phyloP scores from a whole-genome alignment of 1,284 basidiomycete genomes.

The Ganoderma sinense region DNA sequence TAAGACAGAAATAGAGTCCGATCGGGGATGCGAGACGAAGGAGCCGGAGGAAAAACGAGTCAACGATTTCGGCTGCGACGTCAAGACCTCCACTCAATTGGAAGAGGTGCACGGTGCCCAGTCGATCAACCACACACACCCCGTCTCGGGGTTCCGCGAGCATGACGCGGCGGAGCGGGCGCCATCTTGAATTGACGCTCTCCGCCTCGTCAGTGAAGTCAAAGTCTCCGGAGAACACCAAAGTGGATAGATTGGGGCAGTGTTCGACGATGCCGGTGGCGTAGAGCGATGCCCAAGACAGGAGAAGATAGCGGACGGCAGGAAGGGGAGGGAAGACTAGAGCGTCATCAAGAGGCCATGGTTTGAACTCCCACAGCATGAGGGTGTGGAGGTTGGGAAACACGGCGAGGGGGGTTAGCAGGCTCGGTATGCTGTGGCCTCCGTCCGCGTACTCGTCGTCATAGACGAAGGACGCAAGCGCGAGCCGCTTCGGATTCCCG shows the following conservation, averaged over 20 bases:
- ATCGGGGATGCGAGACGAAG: not conserved
- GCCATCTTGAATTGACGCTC: constrained; percentile 1
- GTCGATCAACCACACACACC: not conserved
- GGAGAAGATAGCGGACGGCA: constrained; percentile 13
- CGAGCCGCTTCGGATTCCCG: not conserved
- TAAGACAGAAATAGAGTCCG: not conserved
- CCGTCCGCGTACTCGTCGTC: constrained; percentile 11
- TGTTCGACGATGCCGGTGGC: constrained; percentile 21
- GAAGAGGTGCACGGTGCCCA: constrained; percentile 6
- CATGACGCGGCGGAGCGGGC: constrained; percentile 13
- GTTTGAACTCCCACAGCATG: constrained; percentile 15
- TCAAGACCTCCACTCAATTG: not conserved
- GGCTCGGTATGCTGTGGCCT: constrained; percentile 9
- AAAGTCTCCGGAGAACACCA: constrained; percentile 3
- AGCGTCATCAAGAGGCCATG: too few species aligned
- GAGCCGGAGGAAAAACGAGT: not conserved
- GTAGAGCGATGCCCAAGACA: constrained; percentile 5
- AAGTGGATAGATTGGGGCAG: constrained; percentile 17
- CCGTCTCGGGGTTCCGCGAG: not conserved
- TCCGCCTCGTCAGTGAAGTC: not conserved
- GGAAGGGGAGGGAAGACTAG: constrained; percentile 4
- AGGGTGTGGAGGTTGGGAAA: constrained; percentile 15
- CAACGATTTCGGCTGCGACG: not conserved
- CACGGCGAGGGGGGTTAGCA: constrained; percentile 5
- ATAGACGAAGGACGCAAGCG: constrained; percentile 7